Percentiles rank a stretch among this genome's conserved stretches.
phyloP scores from a whole-genome alignment of 345 rosid genomes.

The Dovyalis caffra region DNA sequence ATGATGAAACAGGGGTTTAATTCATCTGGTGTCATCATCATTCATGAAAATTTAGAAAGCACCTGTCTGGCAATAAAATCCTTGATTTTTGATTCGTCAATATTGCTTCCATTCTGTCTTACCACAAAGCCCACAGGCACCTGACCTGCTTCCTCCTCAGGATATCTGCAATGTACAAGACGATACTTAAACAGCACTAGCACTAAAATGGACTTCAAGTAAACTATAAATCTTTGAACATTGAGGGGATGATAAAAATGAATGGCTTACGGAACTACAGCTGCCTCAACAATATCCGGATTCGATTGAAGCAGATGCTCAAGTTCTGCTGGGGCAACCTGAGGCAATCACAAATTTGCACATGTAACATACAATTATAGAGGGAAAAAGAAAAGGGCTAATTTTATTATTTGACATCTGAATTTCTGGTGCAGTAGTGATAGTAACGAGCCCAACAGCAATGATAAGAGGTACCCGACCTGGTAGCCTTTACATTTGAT shows the following conservation, averaged over 20 bases:
- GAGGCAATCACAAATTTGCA: background rate
- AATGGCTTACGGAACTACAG: constrained; percentile 51
- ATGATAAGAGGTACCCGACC: constrained; percentile 24
- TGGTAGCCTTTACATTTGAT: constrained; percentile 69
- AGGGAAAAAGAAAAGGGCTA: too few species aligned
- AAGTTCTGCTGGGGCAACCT: constrained; percentile 63
- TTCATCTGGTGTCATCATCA: background rate
- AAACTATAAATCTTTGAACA: background rate
- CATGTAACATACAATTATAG: too few species aligned
- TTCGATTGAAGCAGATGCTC: constrained; percentile 54
- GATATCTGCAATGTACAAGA: constrained; percentile 35
- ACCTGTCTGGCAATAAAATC: constrained; percentile 44
- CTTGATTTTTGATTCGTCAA: constrained; percentile 38
- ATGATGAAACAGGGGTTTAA: background rate
- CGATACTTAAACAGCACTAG: background rate
- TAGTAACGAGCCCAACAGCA: background rate
- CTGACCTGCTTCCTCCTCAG: constrained; percentile 57
- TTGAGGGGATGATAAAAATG: background rate
- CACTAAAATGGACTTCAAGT: background rate
- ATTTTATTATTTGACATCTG: too few species aligned
- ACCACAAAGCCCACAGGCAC: constrained; percentile 53
- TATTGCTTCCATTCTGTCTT: constrained; percentile 33
- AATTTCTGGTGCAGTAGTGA: too few species aligned
- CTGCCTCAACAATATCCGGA: constrained; percentile 50
- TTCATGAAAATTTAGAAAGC: background rate